Conservation (phyloP, 2,329 filamentous ascomycete genomes). For the Purpureocillium takamizusanense region DNA sequence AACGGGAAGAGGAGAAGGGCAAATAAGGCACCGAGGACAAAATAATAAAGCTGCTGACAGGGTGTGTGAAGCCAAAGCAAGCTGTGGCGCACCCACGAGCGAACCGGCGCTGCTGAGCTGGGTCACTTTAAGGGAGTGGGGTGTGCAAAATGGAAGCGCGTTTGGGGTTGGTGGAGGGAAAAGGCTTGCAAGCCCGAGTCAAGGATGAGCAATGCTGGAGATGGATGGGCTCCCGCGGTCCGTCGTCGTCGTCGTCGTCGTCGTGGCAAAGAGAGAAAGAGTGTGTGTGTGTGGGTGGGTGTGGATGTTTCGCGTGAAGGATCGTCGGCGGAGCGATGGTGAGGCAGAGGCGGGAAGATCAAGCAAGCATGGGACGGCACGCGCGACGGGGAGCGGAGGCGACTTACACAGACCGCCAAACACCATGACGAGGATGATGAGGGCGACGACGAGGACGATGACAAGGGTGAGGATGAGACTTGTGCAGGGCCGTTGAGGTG, state of each 20-base stretch:
- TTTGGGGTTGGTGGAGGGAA: background rate
- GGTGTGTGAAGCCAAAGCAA: background rate
- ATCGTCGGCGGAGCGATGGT: too few relatives aligned
- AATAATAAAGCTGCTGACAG: background rate
- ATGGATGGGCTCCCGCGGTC: too few relatives aligned
- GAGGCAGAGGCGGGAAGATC: too few relatives aligned
- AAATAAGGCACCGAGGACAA: background rate
- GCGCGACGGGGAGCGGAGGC: background rate
- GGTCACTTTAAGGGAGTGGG: background rate
- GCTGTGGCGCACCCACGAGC: background rate
- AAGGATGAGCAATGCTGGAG: too few relatives aligned
- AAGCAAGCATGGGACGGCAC: too few relatives aligned
- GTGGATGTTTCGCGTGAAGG: too few relatives aligned
- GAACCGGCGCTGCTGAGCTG: background rate
- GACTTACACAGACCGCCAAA: slow-evolving; percentile 6
- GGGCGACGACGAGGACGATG: background rate
- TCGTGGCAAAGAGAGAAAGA: too few relatives aligned
- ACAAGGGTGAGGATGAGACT: too few relatives aligned
- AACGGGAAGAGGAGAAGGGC: background rate
- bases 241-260: too few relatives aligned
- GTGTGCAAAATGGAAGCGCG: background rate
- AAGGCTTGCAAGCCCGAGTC: too few relatives aligned
- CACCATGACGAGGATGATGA: slow-evolving; percentile 2
- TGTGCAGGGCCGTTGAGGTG: too few relatives aligned
- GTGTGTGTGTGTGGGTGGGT: too few relatives aligned